Conservation (phyloP, 169 alveolate genomes). For the Cryptosporidium bovis region DNA sequence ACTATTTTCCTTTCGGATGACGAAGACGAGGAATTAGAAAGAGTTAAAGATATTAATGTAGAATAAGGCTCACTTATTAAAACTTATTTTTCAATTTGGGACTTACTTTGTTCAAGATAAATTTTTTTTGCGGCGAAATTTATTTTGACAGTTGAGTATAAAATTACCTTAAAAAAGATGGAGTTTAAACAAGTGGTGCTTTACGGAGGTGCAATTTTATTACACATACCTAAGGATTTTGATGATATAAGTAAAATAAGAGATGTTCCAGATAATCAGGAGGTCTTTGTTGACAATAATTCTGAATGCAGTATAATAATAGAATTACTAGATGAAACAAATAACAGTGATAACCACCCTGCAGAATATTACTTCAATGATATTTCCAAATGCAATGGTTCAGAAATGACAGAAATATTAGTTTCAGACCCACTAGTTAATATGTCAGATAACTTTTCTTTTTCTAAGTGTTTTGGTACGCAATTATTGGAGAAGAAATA, state of each 20-base stretch:
- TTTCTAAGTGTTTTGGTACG: constrained; percentile 38
- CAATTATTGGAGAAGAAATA: constrained; percentile 43
- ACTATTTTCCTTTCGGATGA: constrained; percentile 63
- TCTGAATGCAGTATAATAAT: constrained; percentile 68
- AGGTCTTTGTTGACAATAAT: constrained; percentile 54
- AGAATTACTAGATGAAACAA: constrained; percentile 29
- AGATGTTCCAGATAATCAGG: constrained; percentile 67
- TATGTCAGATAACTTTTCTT: not conserved
- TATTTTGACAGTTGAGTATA: not conserved
- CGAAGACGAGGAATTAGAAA: constrained; percentile 65
- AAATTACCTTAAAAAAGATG: constrained; percentile 4
- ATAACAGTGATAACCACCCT: not conserved
- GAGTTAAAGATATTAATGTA: constrained; percentile 43
- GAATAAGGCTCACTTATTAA: constrained; percentile 1
- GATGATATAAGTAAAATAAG: constrained; percentile 64
- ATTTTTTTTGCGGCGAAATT: not conserved
- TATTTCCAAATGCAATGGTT: constrained; percentile 35
- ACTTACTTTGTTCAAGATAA: not conserved
- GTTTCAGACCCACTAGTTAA: constrained; percentile 22
- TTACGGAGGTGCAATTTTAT: constrained; percentile 54
- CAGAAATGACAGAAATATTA: constrained; percentile 10
- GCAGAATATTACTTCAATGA: constrained; percentile 61
- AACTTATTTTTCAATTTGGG: not conserved
- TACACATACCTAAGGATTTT: constrained; percentile 37
- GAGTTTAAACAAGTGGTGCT: constrained; percentile 6